These are phyloP conservation scores for Didymella arachidicola DNA, from an alignment of 2,329 filamentous ascomycete species.

Conservation along the genomic window DNA sequence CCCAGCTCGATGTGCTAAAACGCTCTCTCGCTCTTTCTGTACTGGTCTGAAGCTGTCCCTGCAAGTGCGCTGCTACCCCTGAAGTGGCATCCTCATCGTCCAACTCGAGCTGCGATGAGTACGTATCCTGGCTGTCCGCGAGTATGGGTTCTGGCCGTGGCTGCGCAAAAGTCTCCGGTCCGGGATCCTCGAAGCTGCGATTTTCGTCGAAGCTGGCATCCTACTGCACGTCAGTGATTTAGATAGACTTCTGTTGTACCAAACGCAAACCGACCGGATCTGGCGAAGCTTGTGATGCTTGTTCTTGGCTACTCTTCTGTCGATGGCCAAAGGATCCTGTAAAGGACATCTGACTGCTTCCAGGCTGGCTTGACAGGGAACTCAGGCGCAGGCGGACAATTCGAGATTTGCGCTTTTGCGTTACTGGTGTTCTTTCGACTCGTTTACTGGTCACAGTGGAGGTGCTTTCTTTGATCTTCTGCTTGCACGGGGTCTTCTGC, in stretches of 20 bases:
- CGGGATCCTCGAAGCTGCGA: slow-evolving; percentile 2
- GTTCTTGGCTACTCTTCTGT: background rate
- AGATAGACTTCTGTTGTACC: background rate
- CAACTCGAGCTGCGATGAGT: slow-evolving; percentile 3
- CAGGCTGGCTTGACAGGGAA: no score
- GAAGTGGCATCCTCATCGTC: background rate
- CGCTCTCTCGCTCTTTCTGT: background rate
- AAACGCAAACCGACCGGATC: background rate
- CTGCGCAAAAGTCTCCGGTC: slow-evolving; percentile 10
- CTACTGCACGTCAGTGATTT: slow-evolving; percentile 1
- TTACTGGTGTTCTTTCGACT: background rate
- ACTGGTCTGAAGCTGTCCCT: background rate
- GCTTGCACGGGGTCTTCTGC: background rate
- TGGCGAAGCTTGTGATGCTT: background rate
- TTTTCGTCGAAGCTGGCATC: background rate
- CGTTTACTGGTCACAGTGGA: background rate
- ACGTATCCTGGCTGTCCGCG: slow-evolving; percentile 3
- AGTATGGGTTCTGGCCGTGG: slow-evolving; percentile 12
- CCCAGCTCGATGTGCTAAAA: background rate
- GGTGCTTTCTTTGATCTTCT: background rate
- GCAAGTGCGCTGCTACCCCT: background rate
- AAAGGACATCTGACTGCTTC: slow-evolving; percentile 5
- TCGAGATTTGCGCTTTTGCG: background rate
- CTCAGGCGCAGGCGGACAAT: slow-evolving; percentile 6
- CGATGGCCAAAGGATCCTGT: slow-evolving; percentile 9